These are phyloP conservation scores for Pestalotiopsis sp. DNA, from an alignment of 2,329 filamentous ascomycete species.

Conservation along the genomic window DNA sequence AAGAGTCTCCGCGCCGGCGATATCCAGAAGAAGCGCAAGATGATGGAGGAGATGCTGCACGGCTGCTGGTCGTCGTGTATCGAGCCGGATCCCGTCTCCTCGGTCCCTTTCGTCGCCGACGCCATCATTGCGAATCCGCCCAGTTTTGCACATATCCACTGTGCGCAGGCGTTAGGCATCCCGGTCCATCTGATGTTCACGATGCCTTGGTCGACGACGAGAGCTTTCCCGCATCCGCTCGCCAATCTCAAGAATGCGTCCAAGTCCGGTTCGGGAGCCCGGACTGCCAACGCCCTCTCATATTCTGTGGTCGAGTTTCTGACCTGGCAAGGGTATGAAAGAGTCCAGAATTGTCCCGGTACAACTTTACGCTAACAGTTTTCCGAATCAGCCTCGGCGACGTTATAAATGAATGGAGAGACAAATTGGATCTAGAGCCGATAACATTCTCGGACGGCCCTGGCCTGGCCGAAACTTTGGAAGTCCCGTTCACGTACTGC, in stretches of 20 bases:
- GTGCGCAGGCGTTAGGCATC: slow-evolving; percentile 74
- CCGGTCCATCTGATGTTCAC: slow-evolving; percentile 90
- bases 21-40: slow-evolving; percentile 37
- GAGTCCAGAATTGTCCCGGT: not conserved
- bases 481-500: slow-evolving; percentile 83
- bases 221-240: slow-evolving; percentile 79
- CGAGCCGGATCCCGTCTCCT: slow-evolving; percentile 56
- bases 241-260: slow-evolving; percentile 63
- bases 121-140: slow-evolving; percentile 80
- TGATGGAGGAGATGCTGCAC: slow-evolving; percentile 76
- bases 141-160: slow-evolving; percentile 75
- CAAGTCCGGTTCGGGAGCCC: slow-evolving; percentile 37
- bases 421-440: slow-evolving; percentile 67
- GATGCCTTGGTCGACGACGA: slow-evolving; percentile 85
- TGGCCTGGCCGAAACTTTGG: slow-evolving; percentile 71
- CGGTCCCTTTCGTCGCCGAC: slow-evolving; percentile 78
- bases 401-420: slow-evolving; percentile 81
- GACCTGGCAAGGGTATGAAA: slow-evolving; percentile 73
- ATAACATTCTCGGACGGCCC: slow-evolving; percentile 80
- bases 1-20: slow-evolving; percentile 39
- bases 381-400: slow-evolving; percentile 61
- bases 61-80: slow-evolving; percentile 88
- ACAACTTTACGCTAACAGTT: no score
- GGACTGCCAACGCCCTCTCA: slow-evolving; percentile 75
- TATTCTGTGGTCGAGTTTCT: slow-evolving; percentile 84